These are phyloP conservation scores for Acanthamoeba triangularis DNA, from an alignment of 208 protist species.

Conservation along the genomic window DNA sequence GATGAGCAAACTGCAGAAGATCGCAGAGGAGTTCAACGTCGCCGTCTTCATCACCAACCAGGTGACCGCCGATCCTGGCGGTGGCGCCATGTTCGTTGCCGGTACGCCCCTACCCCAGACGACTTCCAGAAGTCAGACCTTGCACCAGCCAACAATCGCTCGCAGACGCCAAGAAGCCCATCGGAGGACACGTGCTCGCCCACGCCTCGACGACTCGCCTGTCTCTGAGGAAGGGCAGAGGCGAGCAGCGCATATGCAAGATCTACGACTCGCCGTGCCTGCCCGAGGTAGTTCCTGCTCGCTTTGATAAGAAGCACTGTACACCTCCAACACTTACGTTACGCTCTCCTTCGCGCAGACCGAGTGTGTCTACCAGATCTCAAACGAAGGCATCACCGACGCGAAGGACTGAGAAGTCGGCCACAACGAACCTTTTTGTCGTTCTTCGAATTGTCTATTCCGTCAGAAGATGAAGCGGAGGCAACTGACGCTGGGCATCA, in stretches of 20 bases:
- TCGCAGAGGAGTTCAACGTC: slow-evolving; percentile 96
- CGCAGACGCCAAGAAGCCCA: slow-evolving; percentile 93
- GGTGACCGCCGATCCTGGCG: slow-evolving; percentile 91
- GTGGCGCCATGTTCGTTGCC: slow-evolving; percentile 89
- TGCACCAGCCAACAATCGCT: slow-evolving; percentile 14
- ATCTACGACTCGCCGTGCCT: slow-evolving; percentile 98
- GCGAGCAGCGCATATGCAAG: slow-evolving; percentile 98
- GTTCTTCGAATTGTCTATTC: not conserved
- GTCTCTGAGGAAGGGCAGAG: slow-evolving; percentile 92
- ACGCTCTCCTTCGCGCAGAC: not conserved
- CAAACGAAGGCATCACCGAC: slow-evolving; percentile 97
- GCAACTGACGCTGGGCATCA: slow-evolving; percentile 60
- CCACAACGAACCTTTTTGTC: not conserved
- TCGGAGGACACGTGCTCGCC: slow-evolving; percentile 96
- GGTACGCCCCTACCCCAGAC: not conserved
- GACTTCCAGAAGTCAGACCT: not conserved
- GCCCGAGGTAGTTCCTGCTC: slow-evolving; percentile 94
- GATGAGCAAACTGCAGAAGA: slow-evolving; percentile 96
- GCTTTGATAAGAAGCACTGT: no score
- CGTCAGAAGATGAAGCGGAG: not conserved
- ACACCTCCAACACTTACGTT: not conserved
- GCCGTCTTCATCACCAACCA: slow-evolving; percentile 92
- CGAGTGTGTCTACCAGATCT: slow-evolving; percentile 94
- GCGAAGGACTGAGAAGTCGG: slow-evolving; percentile 95
- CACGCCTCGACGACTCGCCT: slow-evolving; percentile 98